Conservation (phyloP, 371 early-diverging fungal genomes). For the Parasitella parasitica region DNA sequence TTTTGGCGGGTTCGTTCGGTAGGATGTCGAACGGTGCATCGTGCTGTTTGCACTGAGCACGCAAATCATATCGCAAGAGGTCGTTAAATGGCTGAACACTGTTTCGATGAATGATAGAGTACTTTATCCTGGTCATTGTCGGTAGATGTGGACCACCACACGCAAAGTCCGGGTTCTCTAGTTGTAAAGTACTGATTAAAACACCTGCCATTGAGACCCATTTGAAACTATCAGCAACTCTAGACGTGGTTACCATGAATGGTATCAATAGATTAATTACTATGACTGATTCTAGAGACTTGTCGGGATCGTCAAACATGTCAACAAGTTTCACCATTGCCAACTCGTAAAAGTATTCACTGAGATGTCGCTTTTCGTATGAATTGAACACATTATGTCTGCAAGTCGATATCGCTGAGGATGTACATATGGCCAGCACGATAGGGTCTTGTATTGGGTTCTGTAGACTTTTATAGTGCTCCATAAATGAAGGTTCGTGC, state of each 20-base stretch:
- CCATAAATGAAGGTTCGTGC: slow-evolving; percentile 16
- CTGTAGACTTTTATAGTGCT: not conserved
- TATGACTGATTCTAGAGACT: slow-evolving; percentile 10
- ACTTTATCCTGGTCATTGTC: not conserved
- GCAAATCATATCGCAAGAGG: not conserved
- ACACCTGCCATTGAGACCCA: slow-evolving; percentile 8
- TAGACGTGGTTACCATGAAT: slow-evolving; percentile 5
- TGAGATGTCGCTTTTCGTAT: slow-evolving; percentile 13
- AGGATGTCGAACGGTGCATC: slow-evolving; percentile 6
- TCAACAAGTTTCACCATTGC: slow-evolving; percentile 7
- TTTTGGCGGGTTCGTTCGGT: slow-evolving; percentile 5
- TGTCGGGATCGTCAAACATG: slow-evolving; percentile 21
- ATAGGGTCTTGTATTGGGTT: slow-evolving; percentile 13
- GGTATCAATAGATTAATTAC: slow-evolving; percentile 5
- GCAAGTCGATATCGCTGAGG: not conserved
- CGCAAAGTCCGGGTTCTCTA: not conserved
- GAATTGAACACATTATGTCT: slow-evolving; percentile 5
- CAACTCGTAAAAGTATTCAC: slow-evolving; percentile 16
- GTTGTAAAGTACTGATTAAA: not conserved
- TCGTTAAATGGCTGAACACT: not conserved
- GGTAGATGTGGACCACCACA: not conserved
- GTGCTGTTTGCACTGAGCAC: not conserved
- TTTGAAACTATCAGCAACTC: slow-evolving; percentile 1
- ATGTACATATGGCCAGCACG: slow-evolving; percentile 14
- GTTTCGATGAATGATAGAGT: slow-evolving; percentile 13